Conservation (phyloP, 1,139 yeast species). For the Sugiyamaella pinicola region DNA sequence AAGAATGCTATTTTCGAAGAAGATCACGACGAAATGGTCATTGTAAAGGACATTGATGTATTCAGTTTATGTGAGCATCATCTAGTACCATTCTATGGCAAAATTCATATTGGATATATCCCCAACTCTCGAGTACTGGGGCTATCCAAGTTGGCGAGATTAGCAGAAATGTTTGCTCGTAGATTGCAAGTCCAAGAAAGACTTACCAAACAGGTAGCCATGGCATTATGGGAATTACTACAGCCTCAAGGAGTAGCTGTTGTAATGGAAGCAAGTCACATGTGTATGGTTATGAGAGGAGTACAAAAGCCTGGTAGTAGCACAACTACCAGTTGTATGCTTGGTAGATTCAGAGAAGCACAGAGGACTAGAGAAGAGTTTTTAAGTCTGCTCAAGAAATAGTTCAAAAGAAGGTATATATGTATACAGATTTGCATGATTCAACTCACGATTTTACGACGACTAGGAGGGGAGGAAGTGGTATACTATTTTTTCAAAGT, state of each 20-base stretch:
- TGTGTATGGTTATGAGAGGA: constrained; percentile 99
- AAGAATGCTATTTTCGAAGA: constrained; percentile 96
- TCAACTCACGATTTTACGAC: constrained; percentile 25
- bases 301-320: constrained; percentile 93
- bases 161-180: constrained; percentile 96
- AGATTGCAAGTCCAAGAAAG: constrained; percentile 97
- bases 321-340: constrained; percentile 95
- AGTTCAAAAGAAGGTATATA: no score
- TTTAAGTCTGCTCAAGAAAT: constrained; percentile 55
- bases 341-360: constrained; percentile 89
- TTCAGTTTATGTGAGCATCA: constrained; percentile 96
- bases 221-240: constrained; percentile 87
- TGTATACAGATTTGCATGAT: constrained; percentile 17
- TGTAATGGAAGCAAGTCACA: constrained; percentile 95
- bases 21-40: constrained; percentile 98
- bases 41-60: constrained; percentile 90
- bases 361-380: constrained; percentile 97
- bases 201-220: constrained; percentile 93
- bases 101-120: constrained; percentile 93
- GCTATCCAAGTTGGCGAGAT: constrained; percentile 84
- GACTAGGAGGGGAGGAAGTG: no score
- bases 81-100: constrained; percentile 94
- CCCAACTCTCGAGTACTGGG: constrained; percentile 97
- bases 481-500: no score
- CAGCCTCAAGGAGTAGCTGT: constrained; percentile 98